Evolutionary conservation across 2,329 filamentous ascomycete genomes (phyloP), one percentile per base, ranked within the genome.

Genomic region (Fusarium graminum): DNA sequence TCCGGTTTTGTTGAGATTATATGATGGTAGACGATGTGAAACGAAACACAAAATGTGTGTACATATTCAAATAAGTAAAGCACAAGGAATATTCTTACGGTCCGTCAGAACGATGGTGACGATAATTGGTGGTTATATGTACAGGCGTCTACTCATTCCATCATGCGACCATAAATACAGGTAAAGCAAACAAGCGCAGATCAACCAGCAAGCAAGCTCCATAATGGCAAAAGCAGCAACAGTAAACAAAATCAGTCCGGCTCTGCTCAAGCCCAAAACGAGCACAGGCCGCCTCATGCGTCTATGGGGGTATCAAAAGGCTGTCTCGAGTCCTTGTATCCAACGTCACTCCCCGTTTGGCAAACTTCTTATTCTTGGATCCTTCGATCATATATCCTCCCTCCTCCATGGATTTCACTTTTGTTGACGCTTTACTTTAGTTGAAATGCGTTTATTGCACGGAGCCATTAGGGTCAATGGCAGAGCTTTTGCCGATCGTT

Each of bases 381-480:
- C 57, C 50, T 42, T 14, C 19, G 49, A 19, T 52, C 42, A 43
- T 22, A 19, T 28, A 14, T 34, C 39, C 51, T 19, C 29, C 30
- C 40, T 61, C 50, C 25, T 59, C 29, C 14, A 26, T 39, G 3
- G 19, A 32, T 39, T 25, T 45, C 28, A 7, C 26, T 50, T 29
- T 44, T 30, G 19, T 28, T 25, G 7, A 14, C 14, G 19, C 25
- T 32, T 38, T 42, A 13, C 9, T 44, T 16, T 36, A 13, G 10
- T 6, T 13, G 25, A 9, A 7, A 6, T 13, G 17, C 7, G 25
- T 28, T 72, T 58, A 74, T 32, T 69, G 65, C 6, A 83, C 87
- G 50, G 85, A 88, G 49, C 84, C 82, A 3, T 67, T 70, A 43
- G 65, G 52, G 22, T 79, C 74, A n/a, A 77, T 52, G 29, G 72